A percentile compares a stretch with the other conserved stretches of the same genome.
Conservation (phyloP, 2,329 filamentous ascomycete genomes). For the Thielaviopsis populi region DNA sequence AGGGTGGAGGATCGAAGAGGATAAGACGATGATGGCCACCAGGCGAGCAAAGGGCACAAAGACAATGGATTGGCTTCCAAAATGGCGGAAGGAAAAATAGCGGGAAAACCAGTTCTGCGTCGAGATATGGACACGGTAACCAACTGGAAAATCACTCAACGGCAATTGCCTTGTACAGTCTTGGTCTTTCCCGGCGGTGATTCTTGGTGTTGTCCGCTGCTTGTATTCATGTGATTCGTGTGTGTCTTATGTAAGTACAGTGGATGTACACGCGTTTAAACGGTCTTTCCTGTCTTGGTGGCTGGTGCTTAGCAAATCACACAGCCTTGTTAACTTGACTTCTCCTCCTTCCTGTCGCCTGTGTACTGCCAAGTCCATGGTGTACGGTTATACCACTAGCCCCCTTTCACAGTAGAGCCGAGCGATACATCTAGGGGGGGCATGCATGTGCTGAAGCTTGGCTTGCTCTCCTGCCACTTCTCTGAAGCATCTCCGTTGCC, state of each 20-base stretch:
- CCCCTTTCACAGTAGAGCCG: background rate
- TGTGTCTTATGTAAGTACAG: background rate
- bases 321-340: too few relatives aligned
- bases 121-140: background rate
- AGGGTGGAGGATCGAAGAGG: background rate
- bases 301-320: background rate
- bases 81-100: background rate
- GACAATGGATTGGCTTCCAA: background rate
- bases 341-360: background rate
- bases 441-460: too few relatives aligned
- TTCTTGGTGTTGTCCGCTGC: background rate
- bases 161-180: background rate
- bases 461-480: background rate
- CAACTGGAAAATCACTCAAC: background rate
- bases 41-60: background rate
- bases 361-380: background rate
- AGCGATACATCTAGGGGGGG: too few relatives aligned
- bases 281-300: background rate
- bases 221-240: background rate
- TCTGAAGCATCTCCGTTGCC: too few relatives aligned
- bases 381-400: background rate
- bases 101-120: background rate
- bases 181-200: background rate
- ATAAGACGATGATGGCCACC: background rate
- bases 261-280: background rate